A percentile compares a stretch with the other conserved stretches of the same genome.
phyloP scores from a whole-genome alignment of 371 early-diverging fungal genomes.

The Coemansia sp. region DNA sequence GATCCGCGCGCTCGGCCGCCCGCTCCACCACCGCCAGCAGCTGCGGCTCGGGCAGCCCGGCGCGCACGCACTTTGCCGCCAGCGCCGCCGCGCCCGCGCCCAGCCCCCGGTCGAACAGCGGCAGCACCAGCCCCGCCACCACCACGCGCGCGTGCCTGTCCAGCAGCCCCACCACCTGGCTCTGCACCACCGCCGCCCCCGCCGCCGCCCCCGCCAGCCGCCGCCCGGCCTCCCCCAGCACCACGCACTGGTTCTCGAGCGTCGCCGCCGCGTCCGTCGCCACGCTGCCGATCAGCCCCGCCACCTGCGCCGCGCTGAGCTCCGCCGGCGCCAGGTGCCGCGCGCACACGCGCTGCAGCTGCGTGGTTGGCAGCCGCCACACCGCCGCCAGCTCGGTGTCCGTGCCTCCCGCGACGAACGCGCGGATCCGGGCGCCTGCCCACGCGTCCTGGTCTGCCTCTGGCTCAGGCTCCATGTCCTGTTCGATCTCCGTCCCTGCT shows the following conservation, averaged over 20 bases:
- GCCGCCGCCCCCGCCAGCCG: slow-evolving; percentile 14
- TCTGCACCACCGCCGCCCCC: slow-evolving; percentile 35
- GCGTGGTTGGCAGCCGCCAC: slow-evolving; percentile 33
- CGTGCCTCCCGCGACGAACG: too few relatives aligned
- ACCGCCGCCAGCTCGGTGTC: background rate
- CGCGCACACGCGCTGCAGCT: slow-evolving; percentile 15
- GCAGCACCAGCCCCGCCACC: slow-evolving; percentile 22
- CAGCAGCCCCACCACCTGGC: slow-evolving; percentile 21
- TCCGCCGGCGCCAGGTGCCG: slow-evolving; percentile 11
- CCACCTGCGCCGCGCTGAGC: slow-evolving; percentile 14
- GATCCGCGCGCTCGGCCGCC: too few relatives aligned
- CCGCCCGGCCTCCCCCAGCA: slow-evolving; percentile 14
- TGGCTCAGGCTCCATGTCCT: too few relatives aligned
- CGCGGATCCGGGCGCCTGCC: slow-evolving; percentile 3
- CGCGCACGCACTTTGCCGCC: too few relatives aligned
- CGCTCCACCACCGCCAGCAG: too few relatives aligned
- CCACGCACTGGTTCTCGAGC: slow-evolving; percentile 35
- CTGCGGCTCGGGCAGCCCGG: too few relatives aligned
- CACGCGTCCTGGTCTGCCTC: slow-evolving; percentile 1
- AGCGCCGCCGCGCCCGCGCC: too few relatives aligned
- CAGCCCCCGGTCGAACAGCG: slow-evolving; percentile 19
- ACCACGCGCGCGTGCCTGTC: slow-evolving; percentile 9
- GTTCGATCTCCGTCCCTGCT: background rate
- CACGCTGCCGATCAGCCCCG: slow-evolving; percentile 15
- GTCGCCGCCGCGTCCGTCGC: slow-evolving; percentile 17